Conservation (phyloP, 2,329 filamentous ascomycete genomes). For the Colletotrichum kahawae region DNA sequence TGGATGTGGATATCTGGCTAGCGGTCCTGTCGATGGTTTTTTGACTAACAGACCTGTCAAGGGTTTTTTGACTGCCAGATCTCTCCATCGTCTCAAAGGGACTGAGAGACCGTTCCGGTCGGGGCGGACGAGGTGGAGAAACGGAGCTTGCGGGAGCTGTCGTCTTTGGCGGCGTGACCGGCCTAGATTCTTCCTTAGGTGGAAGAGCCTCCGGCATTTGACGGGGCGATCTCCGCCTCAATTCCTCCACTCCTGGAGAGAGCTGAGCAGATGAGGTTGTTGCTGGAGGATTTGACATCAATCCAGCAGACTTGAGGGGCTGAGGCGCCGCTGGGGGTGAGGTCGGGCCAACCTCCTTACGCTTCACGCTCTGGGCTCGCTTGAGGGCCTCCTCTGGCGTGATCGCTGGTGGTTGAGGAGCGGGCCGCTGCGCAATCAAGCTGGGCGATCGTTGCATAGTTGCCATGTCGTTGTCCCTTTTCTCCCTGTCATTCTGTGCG, state of each 20-base stretch:
- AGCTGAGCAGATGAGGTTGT: conserved; percentile 52
- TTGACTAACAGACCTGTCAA: background rate
- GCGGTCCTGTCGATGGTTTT: background rate
- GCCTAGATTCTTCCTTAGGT: background rate
- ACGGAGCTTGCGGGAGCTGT: background rate
- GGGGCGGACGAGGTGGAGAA: conserved; percentile 1
- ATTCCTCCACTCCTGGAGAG: conserved; percentile 54
- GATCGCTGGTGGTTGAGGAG: conserved; percentile 39
- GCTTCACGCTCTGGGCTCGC: conserved; percentile 39
- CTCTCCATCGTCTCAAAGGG: conserved; percentile 3
- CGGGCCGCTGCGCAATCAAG: conserved; percentile 38
- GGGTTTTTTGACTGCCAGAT: background rate
- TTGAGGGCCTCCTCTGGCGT: conserved; percentile 36
- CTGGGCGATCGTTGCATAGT: conserved; percentile 33
- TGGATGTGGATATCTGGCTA: background rate
- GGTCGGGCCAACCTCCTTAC: conserved; percentile 38
- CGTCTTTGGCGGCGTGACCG: background rate
- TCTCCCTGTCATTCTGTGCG: conserved; percentile 49
- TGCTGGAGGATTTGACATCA: conserved; percentile 37
- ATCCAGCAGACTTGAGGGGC: conserved; percentile 27
- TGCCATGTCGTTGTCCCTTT: conserved; percentile 36
- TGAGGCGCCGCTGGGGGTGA: conserved; percentile 14
- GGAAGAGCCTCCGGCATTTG: conserved; percentile 30
- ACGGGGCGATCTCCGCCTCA: conserved; percentile 58
- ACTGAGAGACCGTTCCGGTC: background rate